These are phyloP conservation scores for Thalassiosira livingstoniorum DNA, from an alignment of 352 stramenopile genomes.

Conservation along the genomic window DNA sequence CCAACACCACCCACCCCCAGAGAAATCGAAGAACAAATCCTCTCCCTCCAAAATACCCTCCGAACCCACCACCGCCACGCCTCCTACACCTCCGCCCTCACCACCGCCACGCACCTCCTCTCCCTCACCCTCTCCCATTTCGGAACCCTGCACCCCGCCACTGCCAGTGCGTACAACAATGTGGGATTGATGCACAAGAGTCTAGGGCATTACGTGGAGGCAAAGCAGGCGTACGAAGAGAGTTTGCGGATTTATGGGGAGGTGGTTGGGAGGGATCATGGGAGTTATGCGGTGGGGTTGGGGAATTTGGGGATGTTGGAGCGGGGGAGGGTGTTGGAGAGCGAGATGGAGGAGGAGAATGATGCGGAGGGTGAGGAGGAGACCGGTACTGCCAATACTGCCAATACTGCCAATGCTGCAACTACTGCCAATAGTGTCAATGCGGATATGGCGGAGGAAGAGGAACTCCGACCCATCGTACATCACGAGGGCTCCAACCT, in stretches of 20 bases:
- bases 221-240: slow-evolving; percentile 68
- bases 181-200: slow-evolving; percentile 84
- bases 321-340: slow-evolving; percentile 60
- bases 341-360: slow-evolving; percentile 20
- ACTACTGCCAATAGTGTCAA: background rate
- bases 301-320: slow-evolving; percentile 84
- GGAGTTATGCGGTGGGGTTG: slow-evolving; percentile 75
- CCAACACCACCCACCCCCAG: no score
- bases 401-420: background rate
- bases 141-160: slow-evolving; percentile 81
- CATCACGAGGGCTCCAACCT: no score
- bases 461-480: no score
- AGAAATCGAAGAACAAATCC: slow-evolving; percentile 74
- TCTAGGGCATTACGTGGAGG: slow-evolving; percentile 75
- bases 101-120: slow-evolving; percentile 55
- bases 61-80: slow-evolving; percentile 69
- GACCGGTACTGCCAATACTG: no score
- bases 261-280: slow-evolving; percentile 81
- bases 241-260: slow-evolving; percentile 79
- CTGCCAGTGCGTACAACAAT: slow-evolving; percentile 83
- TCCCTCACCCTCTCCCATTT: slow-evolving; percentile 68
- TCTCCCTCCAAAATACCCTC: slow-evolving; percentile 72
- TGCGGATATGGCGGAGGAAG: slow-evolving; percentile 63
- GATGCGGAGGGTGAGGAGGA: slow-evolving; percentile 15
- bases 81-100: slow-evolving; percentile 67